Evolutionary conservation across 140 eudicot genomes (phyloP).

Genomic region (Stevia rebaudiana): DNA sequence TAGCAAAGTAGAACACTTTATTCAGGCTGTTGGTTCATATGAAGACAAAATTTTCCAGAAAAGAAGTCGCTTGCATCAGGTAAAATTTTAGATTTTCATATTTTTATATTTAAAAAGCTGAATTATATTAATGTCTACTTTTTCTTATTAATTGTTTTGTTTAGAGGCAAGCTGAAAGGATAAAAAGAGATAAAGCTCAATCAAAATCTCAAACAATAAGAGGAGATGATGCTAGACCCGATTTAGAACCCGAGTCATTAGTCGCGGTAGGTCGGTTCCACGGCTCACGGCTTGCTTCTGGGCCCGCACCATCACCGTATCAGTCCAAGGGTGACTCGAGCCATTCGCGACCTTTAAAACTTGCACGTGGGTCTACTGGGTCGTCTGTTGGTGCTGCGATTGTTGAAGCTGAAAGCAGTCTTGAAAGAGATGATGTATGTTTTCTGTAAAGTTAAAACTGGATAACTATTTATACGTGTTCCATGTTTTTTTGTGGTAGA

Average conservation of each 20-base stretch:
- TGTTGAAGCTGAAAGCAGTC: constrained; percentile 75
- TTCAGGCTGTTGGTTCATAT: constrained; percentile 84
- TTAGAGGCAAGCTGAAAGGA: constrained; percentile 82
- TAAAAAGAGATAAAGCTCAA: constrained; percentile 76
- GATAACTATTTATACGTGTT: not conserved
- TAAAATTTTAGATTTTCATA: not conserved
- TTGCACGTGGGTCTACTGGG: constrained; percentile 54
- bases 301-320: constrained; percentile 62
- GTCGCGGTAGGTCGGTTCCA: constrained; percentile 80
- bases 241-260: constrained; percentile 50
- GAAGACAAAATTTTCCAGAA: constrained; percentile 85
- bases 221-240: constrained; percentile 86
- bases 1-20: constrained; percentile 76
- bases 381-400: constrained; percentile 84
- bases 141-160: not conserved
- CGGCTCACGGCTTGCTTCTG: constrained; percentile 91
- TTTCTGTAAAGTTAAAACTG: not conserved
- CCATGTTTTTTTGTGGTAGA: not conserved
- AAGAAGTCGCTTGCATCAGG: constrained; percentile 80
- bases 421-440: constrained; percentile 63
- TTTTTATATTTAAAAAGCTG: not conserved
- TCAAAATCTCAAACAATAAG: constrained; percentile 40
- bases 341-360: constrained; percentile 41
- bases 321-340: constrained; percentile 36
- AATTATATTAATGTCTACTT: not conserved